A percentile compares a stretch with the other conserved stretches of the same genome.
These are phyloP conservation scores for Dactylellina sp. DNA, from an alignment of 2,329 filamentous ascomycete genomes.

Conservation along the genomic window DNA sequence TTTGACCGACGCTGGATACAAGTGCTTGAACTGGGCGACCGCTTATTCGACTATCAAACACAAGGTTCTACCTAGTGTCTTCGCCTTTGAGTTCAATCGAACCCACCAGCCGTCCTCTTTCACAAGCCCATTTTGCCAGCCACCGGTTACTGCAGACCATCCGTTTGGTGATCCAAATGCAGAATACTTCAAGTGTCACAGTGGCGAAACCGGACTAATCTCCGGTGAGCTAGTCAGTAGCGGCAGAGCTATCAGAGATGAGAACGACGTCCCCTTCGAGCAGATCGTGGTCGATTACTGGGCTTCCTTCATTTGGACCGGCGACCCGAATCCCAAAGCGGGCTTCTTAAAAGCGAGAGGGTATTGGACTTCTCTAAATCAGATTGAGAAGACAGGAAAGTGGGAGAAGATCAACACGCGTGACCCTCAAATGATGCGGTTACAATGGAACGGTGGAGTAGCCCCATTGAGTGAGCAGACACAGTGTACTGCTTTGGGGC, in stretches of 20 bases:
- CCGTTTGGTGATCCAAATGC: constrained; percentile 63
- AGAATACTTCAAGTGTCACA: constrained; percentile 66
- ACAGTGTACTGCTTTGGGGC: constrained; percentile 37
- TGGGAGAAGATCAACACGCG: constrained; percentile 60
- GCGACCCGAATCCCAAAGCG: constrained; percentile 62
- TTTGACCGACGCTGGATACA: constrained; percentile 62
- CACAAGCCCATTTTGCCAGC: constrained; percentile 62
- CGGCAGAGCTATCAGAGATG: constrained; percentile 63
- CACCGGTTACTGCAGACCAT: constrained; percentile 60
- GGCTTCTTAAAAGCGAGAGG: constrained; percentile 62
- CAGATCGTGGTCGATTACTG: constrained; percentile 63
- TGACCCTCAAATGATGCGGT: constrained; percentile 18
- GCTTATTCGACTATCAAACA: constrained; percentile 62
- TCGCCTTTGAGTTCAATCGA: constrained; percentile 64
- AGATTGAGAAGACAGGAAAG: constrained; percentile 60
- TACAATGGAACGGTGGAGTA: constrained; percentile 43
- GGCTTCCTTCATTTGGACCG: constrained; percentile 62
- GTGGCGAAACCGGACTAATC: constrained; percentile 64
- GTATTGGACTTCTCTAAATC: constrained; percentile 60
- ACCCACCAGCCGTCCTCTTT: constrained; percentile 63
- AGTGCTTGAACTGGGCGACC: constrained; percentile 63
- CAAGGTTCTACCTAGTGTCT: constrained; percentile 61
- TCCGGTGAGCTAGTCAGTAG: constrained; percentile 63
- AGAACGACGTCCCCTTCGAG: constrained; percentile 63
- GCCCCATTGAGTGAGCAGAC: constrained; percentile 7